These are phyloP conservation scores for Pyrenophora graminea DNA, from an alignment of 2,329 filamentous ascomycete genomes.

Conservation along the genomic window DNA sequence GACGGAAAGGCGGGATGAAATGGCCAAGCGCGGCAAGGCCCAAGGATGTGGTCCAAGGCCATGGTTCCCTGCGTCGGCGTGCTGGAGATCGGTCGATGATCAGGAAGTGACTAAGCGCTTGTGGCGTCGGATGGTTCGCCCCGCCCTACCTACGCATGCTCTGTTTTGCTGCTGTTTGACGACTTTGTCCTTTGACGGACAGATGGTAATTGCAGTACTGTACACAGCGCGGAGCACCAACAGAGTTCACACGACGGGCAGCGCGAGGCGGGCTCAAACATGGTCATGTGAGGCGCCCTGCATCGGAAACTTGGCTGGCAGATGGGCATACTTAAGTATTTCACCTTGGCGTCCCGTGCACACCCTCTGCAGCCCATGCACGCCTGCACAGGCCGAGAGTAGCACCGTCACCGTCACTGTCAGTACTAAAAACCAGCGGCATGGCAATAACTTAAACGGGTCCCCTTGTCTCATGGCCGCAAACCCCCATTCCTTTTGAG, in stretches of 20 bases:
- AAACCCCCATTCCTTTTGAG: background rate
- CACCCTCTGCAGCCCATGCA: constrained; percentile 36
- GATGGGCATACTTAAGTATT: background rate
- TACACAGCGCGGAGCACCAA: background rate
- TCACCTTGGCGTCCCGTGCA: constrained; percentile 1
- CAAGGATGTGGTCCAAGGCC: background rate
- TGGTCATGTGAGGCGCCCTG: background rate
- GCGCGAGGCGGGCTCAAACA: too few relatives aligned
- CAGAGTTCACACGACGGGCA: background rate
- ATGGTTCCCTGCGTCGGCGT: background rate
- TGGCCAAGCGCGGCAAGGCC: background rate
- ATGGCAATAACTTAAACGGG: background rate
- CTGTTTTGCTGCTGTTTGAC: background rate
- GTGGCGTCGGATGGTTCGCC: background rate
- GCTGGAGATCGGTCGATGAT: constrained; percentile 9
- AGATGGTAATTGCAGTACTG: too few relatives aligned
- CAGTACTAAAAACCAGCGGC: background rate
- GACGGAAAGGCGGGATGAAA: background rate
- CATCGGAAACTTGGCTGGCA: background rate
- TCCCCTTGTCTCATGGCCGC: background rate
- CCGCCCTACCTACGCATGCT: background rate
- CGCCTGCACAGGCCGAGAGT: constrained; percentile 25
- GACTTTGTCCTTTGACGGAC: too few relatives aligned
- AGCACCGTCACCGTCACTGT: constrained; percentile 10
- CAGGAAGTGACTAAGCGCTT: background rate